Conservation (phyloP, 805 yeast species). For the Zygotorulaspora danielsina region DNA sequence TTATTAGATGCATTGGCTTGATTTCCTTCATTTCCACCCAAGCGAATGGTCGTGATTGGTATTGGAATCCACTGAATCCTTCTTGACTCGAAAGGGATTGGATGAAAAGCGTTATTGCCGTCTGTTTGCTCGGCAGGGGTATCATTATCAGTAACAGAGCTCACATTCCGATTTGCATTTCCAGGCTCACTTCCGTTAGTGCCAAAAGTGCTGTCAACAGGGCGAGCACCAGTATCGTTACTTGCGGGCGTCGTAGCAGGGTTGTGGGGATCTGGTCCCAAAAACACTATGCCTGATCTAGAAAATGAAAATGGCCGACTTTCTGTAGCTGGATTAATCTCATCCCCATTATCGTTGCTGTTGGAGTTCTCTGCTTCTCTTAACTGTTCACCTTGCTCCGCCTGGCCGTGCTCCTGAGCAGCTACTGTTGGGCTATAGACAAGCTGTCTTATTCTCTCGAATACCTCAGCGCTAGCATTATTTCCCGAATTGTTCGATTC, state of each 20-base stretch:
- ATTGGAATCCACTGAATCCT: conserved; percentile 22
- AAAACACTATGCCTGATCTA: conserved; percentile 19
- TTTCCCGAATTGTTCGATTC: conserved; percentile 7
- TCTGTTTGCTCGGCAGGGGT: background rate
- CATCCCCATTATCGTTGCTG: background rate
- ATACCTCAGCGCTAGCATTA: conserved; percentile 23
- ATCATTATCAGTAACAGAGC: background rate
- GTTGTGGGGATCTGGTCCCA: conserved; percentile 14
- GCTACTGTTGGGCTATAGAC: conserved; percentile 17
- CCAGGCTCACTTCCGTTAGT: background rate
- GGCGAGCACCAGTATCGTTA: background rate
- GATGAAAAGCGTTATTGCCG: conserved; percentile 1
- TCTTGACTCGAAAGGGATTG: conserved; percentile 1
- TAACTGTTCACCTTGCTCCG: conserved; percentile 4
- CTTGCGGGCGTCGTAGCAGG: background rate
- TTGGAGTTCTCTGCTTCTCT: background rate
- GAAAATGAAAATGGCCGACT: conserved; percentile 16
- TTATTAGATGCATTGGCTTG: conserved; percentile 1
- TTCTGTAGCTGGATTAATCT: conserved; percentile 3
- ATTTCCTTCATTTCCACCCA: conserved; percentile 2
- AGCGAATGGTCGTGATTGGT: conserved; percentile 16
- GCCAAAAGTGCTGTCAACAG: background rate
- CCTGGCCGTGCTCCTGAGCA: conserved; percentile 3
- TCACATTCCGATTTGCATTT: too few species aligned
- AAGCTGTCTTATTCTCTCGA: conserved; percentile 30